These are phyloP conservation scores for Schizophyllum amplum DNA, from an alignment of 1,284 basidiomycete species.

Conservation along the genomic window DNA sequence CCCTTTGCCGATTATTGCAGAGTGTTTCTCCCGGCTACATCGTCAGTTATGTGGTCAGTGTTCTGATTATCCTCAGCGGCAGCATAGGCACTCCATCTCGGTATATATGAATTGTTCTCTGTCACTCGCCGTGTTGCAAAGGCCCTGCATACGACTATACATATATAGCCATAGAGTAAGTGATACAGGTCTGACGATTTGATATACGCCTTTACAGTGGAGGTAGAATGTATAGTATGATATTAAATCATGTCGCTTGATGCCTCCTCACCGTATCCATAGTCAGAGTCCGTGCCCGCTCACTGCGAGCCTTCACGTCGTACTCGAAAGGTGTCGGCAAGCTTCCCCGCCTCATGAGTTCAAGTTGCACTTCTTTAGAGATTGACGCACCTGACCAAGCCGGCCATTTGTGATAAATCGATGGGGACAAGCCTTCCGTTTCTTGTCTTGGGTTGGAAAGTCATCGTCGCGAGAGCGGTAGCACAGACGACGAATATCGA, in stretches of 20 bases:
- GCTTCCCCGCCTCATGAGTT: not conserved
- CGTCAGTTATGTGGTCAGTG: no score
- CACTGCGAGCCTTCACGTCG: not conserved
- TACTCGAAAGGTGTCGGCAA: not conserved
- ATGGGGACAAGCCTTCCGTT: not conserved
- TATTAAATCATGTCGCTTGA: not conserved
- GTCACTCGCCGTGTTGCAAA: no score
- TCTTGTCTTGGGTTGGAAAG: not conserved
- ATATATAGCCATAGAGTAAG: no score
- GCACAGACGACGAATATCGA: slow-evolving; percentile 4
- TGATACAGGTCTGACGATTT: not conserved
- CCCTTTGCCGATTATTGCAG: no score
- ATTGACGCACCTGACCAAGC: not conserved
- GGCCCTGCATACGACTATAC: no score
- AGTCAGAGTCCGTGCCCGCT: not conserved
- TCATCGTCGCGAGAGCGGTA: not conserved
- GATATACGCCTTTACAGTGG: not conserved
- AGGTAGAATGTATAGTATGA: no score
- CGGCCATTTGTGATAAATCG: not conserved
- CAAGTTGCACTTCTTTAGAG: not conserved
- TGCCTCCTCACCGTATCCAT: not conserved
- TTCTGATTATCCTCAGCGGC: no score
- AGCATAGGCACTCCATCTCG: no score
- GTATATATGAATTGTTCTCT: no score
- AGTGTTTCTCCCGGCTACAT: no score